phyloP scores from a whole-genome alignment of 2,329 filamentous ascomycete genomes.

The Diaporthe destruens region DNA sequence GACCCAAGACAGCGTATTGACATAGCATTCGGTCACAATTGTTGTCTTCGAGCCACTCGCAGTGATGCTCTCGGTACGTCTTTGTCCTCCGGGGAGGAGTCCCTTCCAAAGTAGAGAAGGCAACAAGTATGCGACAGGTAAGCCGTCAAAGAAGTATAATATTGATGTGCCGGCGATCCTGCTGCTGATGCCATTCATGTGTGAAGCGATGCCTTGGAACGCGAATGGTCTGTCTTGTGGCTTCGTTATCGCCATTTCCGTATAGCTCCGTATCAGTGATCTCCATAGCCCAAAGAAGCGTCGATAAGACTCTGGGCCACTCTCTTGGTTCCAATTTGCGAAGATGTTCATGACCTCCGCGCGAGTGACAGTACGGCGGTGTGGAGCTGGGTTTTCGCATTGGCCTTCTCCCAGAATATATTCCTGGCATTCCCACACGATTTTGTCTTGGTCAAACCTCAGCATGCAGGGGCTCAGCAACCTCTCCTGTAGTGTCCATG shows the following conservation, averaged over 20 bases:
- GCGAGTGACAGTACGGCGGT: too few species aligned
- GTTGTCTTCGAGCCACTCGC: too few species aligned
- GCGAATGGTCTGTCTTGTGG: not conserved
- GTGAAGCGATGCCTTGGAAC: not conserved
- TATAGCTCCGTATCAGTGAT: too few species aligned
- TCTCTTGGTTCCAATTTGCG: too few species aligned
- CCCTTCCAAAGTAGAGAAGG: not conserved
- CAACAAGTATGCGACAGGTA: not conserved
- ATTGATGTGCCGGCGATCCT: too few species aligned
- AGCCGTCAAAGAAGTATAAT: not conserved
- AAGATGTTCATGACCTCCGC: too few species aligned
- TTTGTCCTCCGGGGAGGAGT: too few species aligned
- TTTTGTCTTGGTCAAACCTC: not conserved
- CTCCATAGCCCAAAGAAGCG: too few species aligned
- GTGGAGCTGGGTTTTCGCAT: too few species aligned
- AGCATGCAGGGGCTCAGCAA: not conserved
- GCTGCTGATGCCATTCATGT: not conserved
- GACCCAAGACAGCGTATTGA: not conserved
- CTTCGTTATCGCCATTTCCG: not conserved
- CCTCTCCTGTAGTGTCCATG: not conserved
- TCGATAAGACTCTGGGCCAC: too few species aligned
- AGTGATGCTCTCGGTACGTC: too few species aligned
- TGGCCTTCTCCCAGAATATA: too few species aligned
- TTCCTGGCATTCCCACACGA: not conserved
- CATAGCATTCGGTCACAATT: not conserved